Evolutionary conservation across 495 filamentous ascomycete genomes (phyloP), one percentile per base, ranked within the genome.

Genomic region (Penicillium argentinense): DNA sequence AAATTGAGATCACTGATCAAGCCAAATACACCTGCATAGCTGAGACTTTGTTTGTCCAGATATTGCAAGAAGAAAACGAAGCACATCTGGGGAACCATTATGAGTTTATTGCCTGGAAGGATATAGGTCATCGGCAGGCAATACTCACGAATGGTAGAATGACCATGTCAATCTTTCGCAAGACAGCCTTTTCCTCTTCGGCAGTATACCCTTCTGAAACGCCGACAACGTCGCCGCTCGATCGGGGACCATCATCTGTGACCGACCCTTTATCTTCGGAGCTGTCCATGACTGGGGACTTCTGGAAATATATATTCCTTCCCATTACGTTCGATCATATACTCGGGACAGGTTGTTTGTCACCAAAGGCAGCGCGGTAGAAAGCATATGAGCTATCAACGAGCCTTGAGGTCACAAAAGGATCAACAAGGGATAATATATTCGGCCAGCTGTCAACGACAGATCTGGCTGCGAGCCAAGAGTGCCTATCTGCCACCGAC

Each of bases 11-110:
- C 79, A 4, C 71, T 53, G n/a, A 65, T 61, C 24, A 84, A 74
- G 3, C 77, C 77, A 57, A 82, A 82, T 25, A 83, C 72, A 5
- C 68, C 68, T 2, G 77, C 76, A 58, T 79, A 80, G 32, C 72
- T 77, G 9, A 82, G 55, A 14, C 75, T 78, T n/a, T 76, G 77
- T 52, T 80, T 79, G 52, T 81, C 77, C 26, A 80, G 75, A 32
- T 74, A 65, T 22, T 62, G 56, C 12, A 62, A 22, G 32, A 65
- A 65, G 39, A 65, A 65, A 13, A 65, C 53, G 16, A 57, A 62
- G 37, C 62, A 65, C 56, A 65, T 60, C 62, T 62, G 29, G 23
- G 1, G n/a, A 5, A 25, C 22, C 6, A 19, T 9, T 8, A 9
- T n/a, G 23, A 1, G 9, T 47, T 27, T 7, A 8, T 3, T 30